Conservation (phyloP, 768 basidiomycete genomes). For the Leccinum longicurvipes region DNA sequence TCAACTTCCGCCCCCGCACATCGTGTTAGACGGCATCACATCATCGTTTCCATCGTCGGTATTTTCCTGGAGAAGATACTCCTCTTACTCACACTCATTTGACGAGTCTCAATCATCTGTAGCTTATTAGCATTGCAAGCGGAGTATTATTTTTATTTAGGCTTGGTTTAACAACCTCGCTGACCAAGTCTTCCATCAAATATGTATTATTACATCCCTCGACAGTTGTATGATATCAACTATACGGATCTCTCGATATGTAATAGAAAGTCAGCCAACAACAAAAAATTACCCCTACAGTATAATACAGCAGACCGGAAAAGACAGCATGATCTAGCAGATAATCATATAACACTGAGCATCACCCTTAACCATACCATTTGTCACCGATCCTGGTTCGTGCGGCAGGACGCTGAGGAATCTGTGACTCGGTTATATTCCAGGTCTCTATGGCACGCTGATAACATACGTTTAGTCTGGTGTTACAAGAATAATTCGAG, state of each 20-base stretch:
- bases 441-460: conserved; percentile 89
- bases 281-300: conserved; percentile 10
- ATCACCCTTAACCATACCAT: conserved; percentile 59
- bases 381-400: conserved; percentile 55
- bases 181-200: background rate
- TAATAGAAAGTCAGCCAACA: background rate
- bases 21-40: conserved; percentile 41
- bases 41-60: background rate
- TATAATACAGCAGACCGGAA: conserved; percentile 16
- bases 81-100: background rate
- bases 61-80: background rate
- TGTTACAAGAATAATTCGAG: background rate
- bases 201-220: background rate
- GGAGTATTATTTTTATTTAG: background rate
- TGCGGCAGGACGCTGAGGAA: conserved; percentile 70
- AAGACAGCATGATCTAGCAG: conserved; percentile 1
- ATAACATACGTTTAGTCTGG: background rate
- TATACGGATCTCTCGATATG: background rate
- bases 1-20: conserved; percentile 61
- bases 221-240: background rate
- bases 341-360: background rate
- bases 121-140: background rate
- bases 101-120: background rate
- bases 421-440: conserved; percentile 68
- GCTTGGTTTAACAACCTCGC: background rate